Base-by-base conservation (phyloP, 306 rosid genomes). In the Bauhinia variegata region DNA sequence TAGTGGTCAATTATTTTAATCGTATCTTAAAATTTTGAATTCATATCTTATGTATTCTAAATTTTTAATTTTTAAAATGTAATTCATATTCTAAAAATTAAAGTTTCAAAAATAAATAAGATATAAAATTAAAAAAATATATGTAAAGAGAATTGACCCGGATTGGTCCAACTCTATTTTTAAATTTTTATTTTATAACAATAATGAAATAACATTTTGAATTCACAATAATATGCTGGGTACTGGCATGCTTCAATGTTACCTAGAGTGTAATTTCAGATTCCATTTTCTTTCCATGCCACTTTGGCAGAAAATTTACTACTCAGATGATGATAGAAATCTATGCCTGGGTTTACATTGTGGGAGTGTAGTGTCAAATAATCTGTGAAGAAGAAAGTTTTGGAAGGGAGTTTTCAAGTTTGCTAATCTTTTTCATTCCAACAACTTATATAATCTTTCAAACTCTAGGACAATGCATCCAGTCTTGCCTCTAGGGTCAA, bases 401-500 rank as follows among this genome's bases (percentile, higher is more conserved):
- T 23, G 2, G 13, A 54, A 44, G 23, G 12, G 10, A 36, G 55
- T 36, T 13, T 13, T 42, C 12, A 32, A 15, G 14, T 47, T 10
- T n/a, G 17, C 9, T 12, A 38, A 11, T 12, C 7, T 36, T 63
- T 54, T 46, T 59, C 28, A 12, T 32, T 57, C 39, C 16, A 4
- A 12, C 42, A 53, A 19, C 41, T 79, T 1, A 53, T 47, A 19
- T 39, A 57, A 37, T 41, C 56, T 42, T 42, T 54, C 7, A 11
- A 75, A 72, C 30, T 75, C 17, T 65, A 93, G 98, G 98, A 89
- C 81, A 93, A 89, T 63, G 89, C 82, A 7, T 53, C 93, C 1
- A 93, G 93, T 81, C 89, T 89, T 43, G 81, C 83, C 5, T 71
- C 88, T 60, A 81, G 98, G 37, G 67, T 82, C 36, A 93, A 93